Conservation (phyloP, 345 rosid species). For the Hypericum perforatum region DNA sequence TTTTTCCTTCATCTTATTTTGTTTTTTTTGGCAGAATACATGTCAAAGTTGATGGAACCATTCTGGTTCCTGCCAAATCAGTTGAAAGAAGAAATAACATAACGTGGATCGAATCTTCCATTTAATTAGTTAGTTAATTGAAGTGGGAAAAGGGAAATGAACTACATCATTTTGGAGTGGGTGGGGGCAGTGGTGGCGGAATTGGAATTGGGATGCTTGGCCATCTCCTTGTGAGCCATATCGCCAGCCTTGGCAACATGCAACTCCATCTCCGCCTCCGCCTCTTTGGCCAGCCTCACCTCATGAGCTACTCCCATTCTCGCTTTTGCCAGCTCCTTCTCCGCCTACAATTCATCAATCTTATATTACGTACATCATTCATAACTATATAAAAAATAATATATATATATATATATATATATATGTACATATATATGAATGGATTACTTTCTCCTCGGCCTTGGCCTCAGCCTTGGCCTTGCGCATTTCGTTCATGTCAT, state of each 20-base stretch:
- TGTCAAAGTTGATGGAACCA: no score
- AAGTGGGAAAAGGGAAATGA: no score
- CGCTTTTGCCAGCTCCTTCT: conserved; percentile 37
- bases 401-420: background rate
- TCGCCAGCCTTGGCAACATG: conserved; percentile 37
- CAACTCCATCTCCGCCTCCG: conserved; percentile 42
- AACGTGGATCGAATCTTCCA: no score
- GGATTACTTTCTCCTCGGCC: conserved; percentile 37
- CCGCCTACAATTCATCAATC: conserved; percentile 16
- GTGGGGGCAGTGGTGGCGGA: no score
- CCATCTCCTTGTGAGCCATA: conserved; percentile 3
- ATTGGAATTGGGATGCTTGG: no score
- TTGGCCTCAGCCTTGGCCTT: conserved; percentile 45
- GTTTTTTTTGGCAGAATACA: no score
- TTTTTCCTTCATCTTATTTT: no score
- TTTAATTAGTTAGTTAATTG: no score
- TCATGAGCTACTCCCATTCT: conserved; percentile 39
- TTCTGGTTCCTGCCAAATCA: no score
- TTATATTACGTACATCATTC: background rate
- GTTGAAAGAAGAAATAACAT: no score
- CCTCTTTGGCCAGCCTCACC: conserved; percentile 43
- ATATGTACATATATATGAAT: background rate
- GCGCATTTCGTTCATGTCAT: conserved; percentile 29
- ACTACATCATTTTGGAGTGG: no score
- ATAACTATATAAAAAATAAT: no score